These are phyloP conservation scores for Nigrospora sphaerica DNA, from an alignment of 2,329 filamentous ascomycete genomes.

Conservation along the genomic window DNA sequence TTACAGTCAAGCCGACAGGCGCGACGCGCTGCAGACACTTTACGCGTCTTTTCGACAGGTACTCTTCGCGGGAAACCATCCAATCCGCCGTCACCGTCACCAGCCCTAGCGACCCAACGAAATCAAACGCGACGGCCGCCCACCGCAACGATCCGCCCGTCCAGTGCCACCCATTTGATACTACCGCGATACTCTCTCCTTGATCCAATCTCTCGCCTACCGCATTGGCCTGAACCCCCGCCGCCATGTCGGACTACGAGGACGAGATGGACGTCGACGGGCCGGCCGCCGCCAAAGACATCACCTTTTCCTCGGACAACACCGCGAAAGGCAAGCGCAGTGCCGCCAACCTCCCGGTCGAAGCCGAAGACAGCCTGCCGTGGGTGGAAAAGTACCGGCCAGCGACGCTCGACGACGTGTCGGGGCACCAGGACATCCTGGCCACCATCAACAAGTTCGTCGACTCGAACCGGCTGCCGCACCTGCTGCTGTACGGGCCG, in stretches of 20 bases:
- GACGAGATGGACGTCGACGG: slow-evolving; percentile 57
- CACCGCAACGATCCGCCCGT: not conserved
- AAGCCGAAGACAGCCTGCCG: slow-evolving; percentile 87
- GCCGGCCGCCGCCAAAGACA: slow-evolving; percentile 36
- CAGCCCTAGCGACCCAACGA: no score
- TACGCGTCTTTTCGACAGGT: no score
- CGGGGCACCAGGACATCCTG: slow-evolving; percentile 94
- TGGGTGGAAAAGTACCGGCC: slow-evolving; percentile 99
- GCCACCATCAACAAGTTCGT: slow-evolving; percentile 97
- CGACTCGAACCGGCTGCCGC: slow-evolving; percentile 86
- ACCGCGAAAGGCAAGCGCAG: slow-evolving; percentile 82
- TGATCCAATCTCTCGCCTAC: no score
- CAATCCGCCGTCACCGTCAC: no score
- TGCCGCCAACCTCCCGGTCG: slow-evolving; percentile 85
- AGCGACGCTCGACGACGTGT: slow-evolving; percentile 82
- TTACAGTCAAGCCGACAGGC: no score
- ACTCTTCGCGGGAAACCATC: no score
- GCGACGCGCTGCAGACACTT: no score
- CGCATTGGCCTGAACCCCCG: no score
- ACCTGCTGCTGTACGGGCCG: slow-evolving; percentile 93
- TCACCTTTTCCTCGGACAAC: slow-evolving; percentile 67
- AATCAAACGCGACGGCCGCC: no score
- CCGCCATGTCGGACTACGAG: slow-evolving; percentile 50
- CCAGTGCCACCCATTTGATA: not conserved
- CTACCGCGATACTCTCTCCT: no score